Percentiles rank a stretch among this genome's conserved stretches.
Evolutionary conservation across 106 monocot genomes (phyloP).

Genomic region (Dioscorea zingiberensis): DNA sequence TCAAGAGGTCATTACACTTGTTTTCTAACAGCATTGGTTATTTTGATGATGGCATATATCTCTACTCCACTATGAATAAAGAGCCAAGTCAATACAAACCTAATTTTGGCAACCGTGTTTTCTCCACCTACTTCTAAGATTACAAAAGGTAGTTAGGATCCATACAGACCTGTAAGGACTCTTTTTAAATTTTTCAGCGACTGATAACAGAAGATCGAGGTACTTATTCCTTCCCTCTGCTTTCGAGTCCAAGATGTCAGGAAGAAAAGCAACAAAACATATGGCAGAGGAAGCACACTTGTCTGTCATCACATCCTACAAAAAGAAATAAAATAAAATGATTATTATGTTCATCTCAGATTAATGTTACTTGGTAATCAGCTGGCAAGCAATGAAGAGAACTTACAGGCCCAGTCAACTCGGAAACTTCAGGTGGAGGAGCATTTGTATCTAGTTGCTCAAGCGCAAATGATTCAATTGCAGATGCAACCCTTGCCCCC

Average conservation of each 20-base stretch:
- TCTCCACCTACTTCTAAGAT: no score
- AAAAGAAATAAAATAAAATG: neutral
- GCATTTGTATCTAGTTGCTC: slow-evolving; percentile 77
- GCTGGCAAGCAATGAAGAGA: neutral
- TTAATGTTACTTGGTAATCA: neutral
- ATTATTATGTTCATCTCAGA: neutral
- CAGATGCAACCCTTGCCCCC: slow-evolving; percentile 71
- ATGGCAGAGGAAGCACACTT: slow-evolving; percentile 89
- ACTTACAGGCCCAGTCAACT: slow-evolving; percentile 74
- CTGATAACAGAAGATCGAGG: slow-evolving; percentile 4
- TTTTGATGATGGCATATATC: no score
- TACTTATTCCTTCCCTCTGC: no score
- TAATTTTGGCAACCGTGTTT: no score
- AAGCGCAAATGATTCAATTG: slow-evolving; percentile 86
- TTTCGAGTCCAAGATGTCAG: neutral
- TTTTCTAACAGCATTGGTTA: no score
- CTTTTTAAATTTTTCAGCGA: neutral
- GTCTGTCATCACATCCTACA: slow-evolving; percentile 86
- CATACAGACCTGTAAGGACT: no score
- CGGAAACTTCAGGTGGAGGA: slow-evolving; percentile 70
- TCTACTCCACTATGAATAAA: no score
- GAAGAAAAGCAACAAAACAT: slow-evolving; percentile 35
- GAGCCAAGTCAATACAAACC: no score
- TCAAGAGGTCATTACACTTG: no score
- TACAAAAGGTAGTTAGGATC: no score